A percentile compares a stretch with the other conserved stretches of the same genome.
These are phyloP conservation scores for Ustilago sp. DNA, from an alignment of 1,284 basidiomycete genomes.

Conservation along the genomic window DNA sequence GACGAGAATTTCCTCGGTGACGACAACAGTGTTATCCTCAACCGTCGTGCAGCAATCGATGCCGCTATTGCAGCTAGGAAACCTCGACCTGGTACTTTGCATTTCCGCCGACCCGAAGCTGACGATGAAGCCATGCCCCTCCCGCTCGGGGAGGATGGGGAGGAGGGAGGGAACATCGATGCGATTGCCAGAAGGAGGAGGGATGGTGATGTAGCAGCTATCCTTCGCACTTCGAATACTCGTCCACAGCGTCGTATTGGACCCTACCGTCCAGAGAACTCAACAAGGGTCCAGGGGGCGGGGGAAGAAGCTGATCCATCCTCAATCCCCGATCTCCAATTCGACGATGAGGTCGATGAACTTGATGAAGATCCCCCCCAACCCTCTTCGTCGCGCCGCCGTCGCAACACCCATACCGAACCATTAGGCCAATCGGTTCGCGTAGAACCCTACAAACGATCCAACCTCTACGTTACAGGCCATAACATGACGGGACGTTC, in stretches of 20 bases:
- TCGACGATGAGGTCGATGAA: conserved; percentile 36
- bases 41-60: conserved; percentile 34
- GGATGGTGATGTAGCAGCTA: conserved; percentile 21
- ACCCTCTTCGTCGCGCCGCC: neutral
- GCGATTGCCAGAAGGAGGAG: conserved; percentile 28
- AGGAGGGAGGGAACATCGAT: conserved; percentile 23
- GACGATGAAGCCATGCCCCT: conserved; percentile 30
- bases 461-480: conserved; percentile 54
- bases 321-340: neutral
- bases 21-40: conserved; percentile 28
- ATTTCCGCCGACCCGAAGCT: conserved; percentile 30
- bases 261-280: conserved; percentile 30
- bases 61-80: conserved; percentile 33
- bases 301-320: conserved; percentile 25
- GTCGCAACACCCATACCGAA: conserved; percentile 16
- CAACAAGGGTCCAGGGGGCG: neutral
- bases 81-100: conserved; percentile 34
- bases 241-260: conserved; percentile 33
- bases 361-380: conserved; percentile 18
- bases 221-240: conserved; percentile 17
- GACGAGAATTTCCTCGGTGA: conserved; percentile 41
- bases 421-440: conserved; percentile 29
- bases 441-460: conserved; percentile 42
- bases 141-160: conserved; percentile 9
- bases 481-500: conserved; percentile 52